Conservation (phyloP, 257 asterid species). For the Marsdenia floribunda region DNA sequence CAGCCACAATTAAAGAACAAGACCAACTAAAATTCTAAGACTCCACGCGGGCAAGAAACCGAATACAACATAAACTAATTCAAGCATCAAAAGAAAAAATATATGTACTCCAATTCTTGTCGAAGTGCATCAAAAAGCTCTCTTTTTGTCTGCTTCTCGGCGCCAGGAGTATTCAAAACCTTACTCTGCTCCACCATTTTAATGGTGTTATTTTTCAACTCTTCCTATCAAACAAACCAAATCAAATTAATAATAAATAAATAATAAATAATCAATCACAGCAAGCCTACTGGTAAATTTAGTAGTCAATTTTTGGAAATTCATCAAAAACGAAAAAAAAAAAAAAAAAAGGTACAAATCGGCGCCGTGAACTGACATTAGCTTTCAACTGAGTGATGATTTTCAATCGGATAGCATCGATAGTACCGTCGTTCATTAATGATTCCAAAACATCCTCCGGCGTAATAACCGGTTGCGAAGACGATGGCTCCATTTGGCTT, state of each 20-base stretch:
- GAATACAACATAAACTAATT: background rate
- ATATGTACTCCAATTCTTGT: conserved; percentile 83
- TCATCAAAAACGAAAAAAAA: background rate
- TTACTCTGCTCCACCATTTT: conserved; percentile 98
- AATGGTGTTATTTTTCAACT: conserved; percentile 70
- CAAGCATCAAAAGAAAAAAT: conserved; percentile 1
- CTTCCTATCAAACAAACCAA: conserved; percentile 49
- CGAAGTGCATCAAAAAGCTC: conserved; percentile 91
- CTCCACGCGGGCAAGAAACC: background rate
- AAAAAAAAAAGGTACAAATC: background rate
- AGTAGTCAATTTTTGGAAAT: background rate
- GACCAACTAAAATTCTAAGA: background rate
- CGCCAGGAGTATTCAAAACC: conserved; percentile 89
- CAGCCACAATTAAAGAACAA: background rate
- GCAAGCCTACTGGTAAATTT: background rate
- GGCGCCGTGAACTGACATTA: conserved; percentile 43
- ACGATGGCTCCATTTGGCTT: conserved; percentile 17
- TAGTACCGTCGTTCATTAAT: conserved; percentile 91
- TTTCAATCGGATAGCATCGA: conserved; percentile 81
- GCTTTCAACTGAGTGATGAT: conserved; percentile 89
- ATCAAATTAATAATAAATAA: background rate
- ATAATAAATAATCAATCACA: background rate
- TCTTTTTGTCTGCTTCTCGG: conserved; percentile 93
- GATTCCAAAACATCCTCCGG: conserved; percentile 90
- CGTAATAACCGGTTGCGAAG: conserved; percentile 42